Conservation (phyloP, 495 filamentous ascomycete genomes). For the Penicillium dipodomyicola region DNA sequence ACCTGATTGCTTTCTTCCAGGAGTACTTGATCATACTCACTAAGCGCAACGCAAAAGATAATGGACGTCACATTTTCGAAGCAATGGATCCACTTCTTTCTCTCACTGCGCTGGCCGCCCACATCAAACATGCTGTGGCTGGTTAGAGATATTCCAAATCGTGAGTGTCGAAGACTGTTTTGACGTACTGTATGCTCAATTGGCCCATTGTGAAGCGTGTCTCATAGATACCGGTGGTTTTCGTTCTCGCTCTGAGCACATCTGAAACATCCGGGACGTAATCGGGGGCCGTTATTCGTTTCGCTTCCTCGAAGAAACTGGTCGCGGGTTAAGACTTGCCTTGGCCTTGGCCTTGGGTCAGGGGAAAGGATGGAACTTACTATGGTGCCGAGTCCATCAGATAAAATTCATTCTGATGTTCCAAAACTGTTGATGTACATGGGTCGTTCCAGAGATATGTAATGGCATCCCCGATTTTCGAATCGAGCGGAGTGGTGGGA, state of each 20-base stretch:
- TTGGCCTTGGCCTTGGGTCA: background rate
- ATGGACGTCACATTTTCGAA: constrained; percentile 99
- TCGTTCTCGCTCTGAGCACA: constrained; percentile 90
- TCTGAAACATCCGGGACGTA: constrained; percentile 92
- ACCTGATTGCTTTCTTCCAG: constrained; percentile 97
- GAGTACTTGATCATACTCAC: constrained; percentile 97
- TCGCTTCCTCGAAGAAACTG: constrained; percentile 94
- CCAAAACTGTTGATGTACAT: constrained; percentile 78
- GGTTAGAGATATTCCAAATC: constrained; percentile 14
- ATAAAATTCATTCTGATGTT: constrained; percentile 96
- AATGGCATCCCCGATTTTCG: constrained; percentile 76
- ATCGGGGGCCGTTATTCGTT: constrained; percentile 76
- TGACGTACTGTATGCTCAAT: constrained; percentile 91
- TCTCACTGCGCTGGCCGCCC: constrained; percentile 91
- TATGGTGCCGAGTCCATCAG: constrained; percentile 99
- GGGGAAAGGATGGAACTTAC: constrained; percentile 51
- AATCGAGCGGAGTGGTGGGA: constrained; percentile 75
- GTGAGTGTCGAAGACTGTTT: background rate
- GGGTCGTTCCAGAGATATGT: constrained; percentile 87
- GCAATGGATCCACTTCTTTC: constrained; percentile 99
- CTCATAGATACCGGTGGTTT: constrained; percentile 99
- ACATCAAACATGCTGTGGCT: constrained; percentile 92
- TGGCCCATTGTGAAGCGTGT: constrained; percentile 97
- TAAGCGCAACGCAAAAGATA: constrained; percentile 97
- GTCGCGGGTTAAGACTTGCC: constrained; percentile 7